Percentiles rank a stretch among this genome's conserved stretches.
Conservation (phyloP, 2,329 filamentous ascomycete species). For the Aspergillus eucalypticola region DNA sequence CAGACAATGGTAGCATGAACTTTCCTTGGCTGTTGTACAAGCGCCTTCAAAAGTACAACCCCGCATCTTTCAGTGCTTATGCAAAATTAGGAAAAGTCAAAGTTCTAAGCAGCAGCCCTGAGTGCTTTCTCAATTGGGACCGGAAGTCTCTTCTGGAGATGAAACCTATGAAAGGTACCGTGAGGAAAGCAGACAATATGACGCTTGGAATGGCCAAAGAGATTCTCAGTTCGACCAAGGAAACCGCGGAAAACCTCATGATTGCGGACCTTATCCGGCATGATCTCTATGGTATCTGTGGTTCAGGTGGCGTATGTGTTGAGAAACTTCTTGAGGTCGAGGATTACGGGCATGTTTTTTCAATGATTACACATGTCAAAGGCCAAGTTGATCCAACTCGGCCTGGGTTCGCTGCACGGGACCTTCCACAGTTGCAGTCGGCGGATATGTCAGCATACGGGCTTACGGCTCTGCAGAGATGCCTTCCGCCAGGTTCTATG, state of each 20-base stretch:
- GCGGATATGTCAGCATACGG: slow-evolving; percentile 50
- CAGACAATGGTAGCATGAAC: slow-evolving; percentile 27
- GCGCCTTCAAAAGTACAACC: slow-evolving; percentile 68
- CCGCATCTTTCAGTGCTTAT: slow-evolving; percentile 83
- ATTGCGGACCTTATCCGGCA: slow-evolving; percentile 96
- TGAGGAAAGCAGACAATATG: slow-evolving; percentile 70
- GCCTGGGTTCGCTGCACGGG: slow-evolving; percentile 33
- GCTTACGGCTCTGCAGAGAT: slow-evolving; percentile 73
- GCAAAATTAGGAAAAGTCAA: slow-evolving; percentile 69
- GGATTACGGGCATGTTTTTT: slow-evolving; percentile 86
- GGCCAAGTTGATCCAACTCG: slow-evolving; percentile 50
- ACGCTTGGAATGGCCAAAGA: slow-evolving; percentile 71
- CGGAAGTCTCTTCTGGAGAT: slow-evolving; percentile 57
- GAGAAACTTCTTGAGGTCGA: slow-evolving; percentile 81
- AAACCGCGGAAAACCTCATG: slow-evolving; percentile 96
- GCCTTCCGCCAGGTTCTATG: slow-evolving; percentile 90
- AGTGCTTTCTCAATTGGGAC: slow-evolving; percentile 78
- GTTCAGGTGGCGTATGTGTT: slow-evolving; percentile 70
- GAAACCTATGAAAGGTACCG: slow-evolving; percentile 94
- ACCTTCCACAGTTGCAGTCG: slow-evolving; percentile 32
- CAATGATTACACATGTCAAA: slow-evolving; percentile 86
- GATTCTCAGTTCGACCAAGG: slow-evolving; percentile 78
- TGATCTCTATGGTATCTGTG: slow-evolving; percentile 83
- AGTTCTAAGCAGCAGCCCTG: slow-evolving; percentile 80
- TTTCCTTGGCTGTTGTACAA: slow-evolving; percentile 72